These are phyloP conservation scores for Paramecium bursaria DNA, from an alignment of 73 alveolate genomes.

Conservation along the genomic window DNA sequence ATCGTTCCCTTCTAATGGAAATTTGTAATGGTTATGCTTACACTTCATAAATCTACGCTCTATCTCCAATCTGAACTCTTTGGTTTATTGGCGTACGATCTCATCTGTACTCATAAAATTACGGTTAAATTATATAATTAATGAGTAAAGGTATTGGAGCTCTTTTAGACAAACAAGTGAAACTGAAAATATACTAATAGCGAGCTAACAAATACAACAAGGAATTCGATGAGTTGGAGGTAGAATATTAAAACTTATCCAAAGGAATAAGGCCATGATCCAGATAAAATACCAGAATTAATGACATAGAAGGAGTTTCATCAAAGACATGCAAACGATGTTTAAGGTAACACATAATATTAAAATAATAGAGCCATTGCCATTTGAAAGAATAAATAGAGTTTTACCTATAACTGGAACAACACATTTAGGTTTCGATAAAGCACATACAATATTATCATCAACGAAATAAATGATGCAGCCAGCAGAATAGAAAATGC, in stretches of 20 bases:
- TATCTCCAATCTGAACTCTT: neutral
- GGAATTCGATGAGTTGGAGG: constrained; percentile 69
- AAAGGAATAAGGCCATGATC: constrained; percentile 69
- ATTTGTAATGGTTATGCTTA: neutral
- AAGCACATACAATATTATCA: constrained; percentile 66
- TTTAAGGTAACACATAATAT: no score
- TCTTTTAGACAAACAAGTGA: constrained; percentile 56
- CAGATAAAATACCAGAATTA: constrained; percentile 53
- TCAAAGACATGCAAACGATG: constrained; percentile 66
- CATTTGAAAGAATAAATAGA: constrained; percentile 65
- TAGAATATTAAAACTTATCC: neutral
- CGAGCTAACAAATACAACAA: constrained; percentile 66
- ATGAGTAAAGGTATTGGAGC: constrained; percentile 70
- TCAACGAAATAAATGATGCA: constrained; percentile 63
- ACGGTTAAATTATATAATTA: constrained; percentile 24
- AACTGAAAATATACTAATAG: constrained; percentile 55
- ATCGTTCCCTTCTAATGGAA: no score
- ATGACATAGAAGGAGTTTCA: constrained; percentile 53
- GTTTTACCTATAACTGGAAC: constrained; percentile 66
- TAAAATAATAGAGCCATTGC: constrained; percentile 62
- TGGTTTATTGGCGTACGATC: neutral
- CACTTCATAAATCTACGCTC: neutral
- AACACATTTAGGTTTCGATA: constrained; percentile 69
- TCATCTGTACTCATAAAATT: constrained; percentile 1
- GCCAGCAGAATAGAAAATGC: constrained; percentile 59